phyloP scores from a whole-genome alignment of 768 basidiomycete genomes.

The Mycena polygramma region DNA sequence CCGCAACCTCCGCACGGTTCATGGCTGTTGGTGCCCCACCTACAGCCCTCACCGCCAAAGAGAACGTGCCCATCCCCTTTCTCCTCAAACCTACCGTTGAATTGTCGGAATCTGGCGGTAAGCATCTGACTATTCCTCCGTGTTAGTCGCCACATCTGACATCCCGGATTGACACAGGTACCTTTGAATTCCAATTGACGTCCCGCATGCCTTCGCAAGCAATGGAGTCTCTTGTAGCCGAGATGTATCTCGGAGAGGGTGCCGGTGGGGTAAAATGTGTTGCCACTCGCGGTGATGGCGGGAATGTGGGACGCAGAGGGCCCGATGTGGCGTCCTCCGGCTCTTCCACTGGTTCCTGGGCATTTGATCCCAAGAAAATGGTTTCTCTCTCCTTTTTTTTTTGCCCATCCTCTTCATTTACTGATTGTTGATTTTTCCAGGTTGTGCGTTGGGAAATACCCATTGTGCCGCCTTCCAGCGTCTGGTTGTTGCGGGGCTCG shows the following conservation, averaged over 20 bases:
- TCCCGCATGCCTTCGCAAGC: conserved; percentile 73
- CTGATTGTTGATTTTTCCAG: conserved; percentile 51
- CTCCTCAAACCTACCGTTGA: conserved; percentile 63
- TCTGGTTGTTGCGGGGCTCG: conserved; percentile 82
- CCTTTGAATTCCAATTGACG: conserved; percentile 72
- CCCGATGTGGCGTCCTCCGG: conserved; percentile 45
- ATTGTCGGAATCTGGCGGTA: conserved; percentile 59
- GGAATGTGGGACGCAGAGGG: conserved; percentile 47
- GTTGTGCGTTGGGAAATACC: conserved; percentile 85
- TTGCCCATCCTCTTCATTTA: conserved; percentile 7
- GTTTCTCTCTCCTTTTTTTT: conserved; percentile 51
- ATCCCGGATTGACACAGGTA: conserved; percentile 52
- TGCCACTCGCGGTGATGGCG: conserved; percentile 68
- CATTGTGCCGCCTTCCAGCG: conserved; percentile 73
- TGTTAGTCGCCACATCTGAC: conserved; percentile 1
- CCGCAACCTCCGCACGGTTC: conserved; percentile 46
- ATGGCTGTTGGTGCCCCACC: conserved; percentile 39
- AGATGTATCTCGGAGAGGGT: conserved; percentile 81
- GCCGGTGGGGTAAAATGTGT: conserved; percentile 82
- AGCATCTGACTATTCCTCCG: conserved; percentile 19
- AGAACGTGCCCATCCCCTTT: conserved; percentile 66
- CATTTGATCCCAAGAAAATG: conserved; percentile 78
- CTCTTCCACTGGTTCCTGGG: conserved; percentile 76
- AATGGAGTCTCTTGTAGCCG: conserved; percentile 79
- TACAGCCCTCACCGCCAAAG: conserved; percentile 45